Evolutionary conservation across 148 eudicot genomes (phyloP).

Genomic region (Heliamphora exappendiculata): DNA sequence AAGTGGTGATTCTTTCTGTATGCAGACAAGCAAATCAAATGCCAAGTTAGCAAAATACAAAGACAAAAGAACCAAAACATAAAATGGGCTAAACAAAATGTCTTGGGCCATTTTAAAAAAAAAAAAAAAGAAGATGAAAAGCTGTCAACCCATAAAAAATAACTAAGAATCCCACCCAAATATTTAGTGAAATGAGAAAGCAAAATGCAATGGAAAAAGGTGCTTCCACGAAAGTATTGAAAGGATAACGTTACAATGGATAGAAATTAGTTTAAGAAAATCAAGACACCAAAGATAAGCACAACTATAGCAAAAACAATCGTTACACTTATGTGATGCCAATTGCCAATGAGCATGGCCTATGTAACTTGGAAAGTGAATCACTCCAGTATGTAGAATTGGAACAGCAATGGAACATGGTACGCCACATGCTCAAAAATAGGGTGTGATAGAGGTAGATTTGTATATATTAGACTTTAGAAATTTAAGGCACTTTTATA

Average conservation of each 20-base stretch:
- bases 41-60: background rate
- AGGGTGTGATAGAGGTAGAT: too few species aligned
- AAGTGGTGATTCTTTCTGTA: constrained; percentile 88
- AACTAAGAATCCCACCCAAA: background rate
- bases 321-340: too few species aligned
- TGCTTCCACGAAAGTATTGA: background rate
- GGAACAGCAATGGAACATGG: too few species aligned
- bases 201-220: background rate
- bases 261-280: background rate
- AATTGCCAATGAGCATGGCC: too few species aligned
- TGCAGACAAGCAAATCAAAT: constrained; percentile 9
- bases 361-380: too few species aligned
- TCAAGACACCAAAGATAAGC: background rate
- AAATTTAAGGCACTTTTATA: too few species aligned
- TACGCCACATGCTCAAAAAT: too few species aligned
- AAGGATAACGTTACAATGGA: background rate
- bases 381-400: too few species aligned
- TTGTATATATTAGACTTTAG: too few species aligned
- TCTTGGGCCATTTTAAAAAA: too few species aligned
- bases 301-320: background rate
- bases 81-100: background rate
- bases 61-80: background rate
- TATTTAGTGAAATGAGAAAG: background rate
- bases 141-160: background rate
- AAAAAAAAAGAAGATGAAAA: background rate